Percentiles rank a stretch among this genome's conserved stretches.
phyloP scores from a whole-genome alignment of 306 rosid species.

The Cicer pinnatifidum region DNA sequence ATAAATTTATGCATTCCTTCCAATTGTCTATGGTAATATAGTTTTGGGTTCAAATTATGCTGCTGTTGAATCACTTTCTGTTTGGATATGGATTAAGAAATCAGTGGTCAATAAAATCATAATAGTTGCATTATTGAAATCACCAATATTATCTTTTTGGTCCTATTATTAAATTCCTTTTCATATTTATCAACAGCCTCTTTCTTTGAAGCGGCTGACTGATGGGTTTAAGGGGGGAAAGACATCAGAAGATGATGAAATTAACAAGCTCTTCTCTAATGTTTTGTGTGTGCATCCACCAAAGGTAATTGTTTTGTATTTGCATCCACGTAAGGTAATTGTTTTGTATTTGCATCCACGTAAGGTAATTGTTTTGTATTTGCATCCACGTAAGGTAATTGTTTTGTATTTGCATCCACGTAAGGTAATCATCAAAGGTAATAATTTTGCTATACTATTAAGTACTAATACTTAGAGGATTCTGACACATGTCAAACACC shows the following conservation, averaged over 20 bases:
- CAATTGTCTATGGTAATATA: slow-evolving; percentile 13
- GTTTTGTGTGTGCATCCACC: slow-evolving; percentile 76
- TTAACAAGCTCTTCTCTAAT: slow-evolving; percentile 83
- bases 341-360: slow-evolving; percentile 49
- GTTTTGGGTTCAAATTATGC: slow-evolving; percentile 11
- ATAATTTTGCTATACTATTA: slow-evolving; percentile 24
- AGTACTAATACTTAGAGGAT: not conserved
- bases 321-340: slow-evolving; percentile 63
- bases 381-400: slow-evolving; percentile 52
- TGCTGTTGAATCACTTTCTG: slow-evolving; percentile 11
- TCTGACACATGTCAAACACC: slow-evolving; percentile 7
- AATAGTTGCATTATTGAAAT: slow-evolving; percentile 31
- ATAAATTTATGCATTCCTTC: slow-evolving; percentile 20
- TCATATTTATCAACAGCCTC: slow-evolving; percentile 63
- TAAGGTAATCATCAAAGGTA: slow-evolving; percentile 20
- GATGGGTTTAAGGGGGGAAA: slow-evolving; percentile 77
- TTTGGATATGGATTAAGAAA: slow-evolving; percentile 32
- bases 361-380: not conserved
- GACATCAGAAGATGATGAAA: slow-evolving; percentile 71
- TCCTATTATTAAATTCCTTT: slow-evolving; percentile 35
- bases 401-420: slow-evolving; percentile 49
- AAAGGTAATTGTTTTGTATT: slow-evolving; percentile 61
- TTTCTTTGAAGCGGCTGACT: slow-evolving; percentile 78
- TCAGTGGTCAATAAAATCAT: slow-evolving; percentile 15
- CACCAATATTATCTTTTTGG: slow-evolving; percentile 13